Base-by-base conservation (phyloP, 1,139 yeast genomes). In the Candida buenavistaensis region DNA sequence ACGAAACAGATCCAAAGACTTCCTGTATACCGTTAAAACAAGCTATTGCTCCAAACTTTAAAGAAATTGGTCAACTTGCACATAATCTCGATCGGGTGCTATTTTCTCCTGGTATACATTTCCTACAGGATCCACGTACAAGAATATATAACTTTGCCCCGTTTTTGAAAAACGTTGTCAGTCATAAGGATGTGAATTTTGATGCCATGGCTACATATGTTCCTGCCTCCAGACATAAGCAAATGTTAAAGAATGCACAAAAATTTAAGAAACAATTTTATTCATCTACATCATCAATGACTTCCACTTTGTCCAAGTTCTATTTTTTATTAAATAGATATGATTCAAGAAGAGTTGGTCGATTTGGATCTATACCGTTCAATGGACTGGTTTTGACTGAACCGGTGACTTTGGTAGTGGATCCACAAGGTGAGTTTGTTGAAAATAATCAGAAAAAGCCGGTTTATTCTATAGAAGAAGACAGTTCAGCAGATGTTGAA, bases 221-320 rank as follows among this genome's bases (percentile, higher is more conserved):
- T 4, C 75, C 88, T 0, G 82, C 95, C 0, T 77, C 87, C 2
- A 76, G 78, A 48, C 96, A 89, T 58, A 44, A 55, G 8, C 55
- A 52, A 1, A 62, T 90, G 33, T 52, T 76, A 1, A 41, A 62
- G 7, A 57, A 83, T 11, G 81, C 95, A 0, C 47, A 60, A 15
- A 51, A 59, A 12, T 61, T 67, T 16, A 43, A 50, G 15, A 54
- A 52, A 38, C 69, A 65, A 38, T 90, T 72, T 53, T 78, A 77
- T 42, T 85, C 95, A 2, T 88, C 97, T 0, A 89, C 97, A 0
- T 85, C 95, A 14, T 84, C 96, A 2, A 74, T 92, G 84, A 89
- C 97, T 0, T 71, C 82, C 0, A 62, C 82, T 1, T 67, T 92
- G 34, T 69, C 80, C 9, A 95, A 89, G 38, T 67, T 90, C 43